A percentile compares a stretch with the other conserved stretches of the same genome.
phyloP scores from a whole-genome alignment of 2,329 filamentous ascomycete genomes.

The Zarea fungicola region DNA sequence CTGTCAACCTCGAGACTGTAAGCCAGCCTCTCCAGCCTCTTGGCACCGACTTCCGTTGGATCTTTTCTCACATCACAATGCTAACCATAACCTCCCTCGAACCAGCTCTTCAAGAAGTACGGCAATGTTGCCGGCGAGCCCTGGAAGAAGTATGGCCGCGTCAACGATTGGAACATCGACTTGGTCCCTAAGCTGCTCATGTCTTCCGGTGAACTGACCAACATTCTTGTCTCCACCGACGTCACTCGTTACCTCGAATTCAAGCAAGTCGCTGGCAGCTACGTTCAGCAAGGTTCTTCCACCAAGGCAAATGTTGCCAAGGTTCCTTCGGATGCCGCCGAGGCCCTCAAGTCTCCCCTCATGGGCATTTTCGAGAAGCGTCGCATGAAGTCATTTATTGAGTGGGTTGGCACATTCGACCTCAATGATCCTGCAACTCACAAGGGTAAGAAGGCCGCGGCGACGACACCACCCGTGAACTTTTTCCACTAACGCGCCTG shows the following conservation, averaged over 20 bases:
- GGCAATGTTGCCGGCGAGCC: slow-evolving; percentile 84
- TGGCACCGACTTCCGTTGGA: not conserved
- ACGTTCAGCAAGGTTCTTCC: slow-evolving; percentile 83
- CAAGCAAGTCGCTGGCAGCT: slow-evolving; percentile 93
- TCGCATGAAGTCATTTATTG: slow-evolving; percentile 91
- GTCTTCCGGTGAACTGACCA: slow-evolving; percentile 96
- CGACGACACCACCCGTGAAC: too few species aligned
- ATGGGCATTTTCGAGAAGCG: slow-evolving; percentile 99
- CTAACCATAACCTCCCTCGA: slow-evolving; percentile 12
- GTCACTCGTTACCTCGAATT: slow-evolving; percentile 86
- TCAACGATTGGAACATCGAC: slow-evolving; percentile 99
- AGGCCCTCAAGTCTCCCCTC: slow-evolving; percentile 85
- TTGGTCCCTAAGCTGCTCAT: slow-evolving; percentile 97
- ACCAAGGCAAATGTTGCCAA: slow-evolving; percentile 89
- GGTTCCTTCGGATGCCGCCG: slow-evolving; percentile 86
- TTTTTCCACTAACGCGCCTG: slow-evolving; percentile 1
- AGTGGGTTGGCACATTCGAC: slow-evolving; percentile 89
- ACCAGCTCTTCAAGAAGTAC: slow-evolving; percentile 92
- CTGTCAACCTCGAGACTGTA: slow-evolving; percentile 92
- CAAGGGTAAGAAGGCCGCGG: slow-evolving; percentile 73
- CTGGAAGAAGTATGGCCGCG: slow-evolving; percentile 95
- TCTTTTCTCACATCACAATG: not conserved
- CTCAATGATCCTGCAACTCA: slow-evolving; percentile 76
- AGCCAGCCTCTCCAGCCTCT: slow-evolving; percentile 19
- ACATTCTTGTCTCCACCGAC: slow-evolving; percentile 95